Base-by-base conservation (phyloP, 2,329 filamentous ascomycete species). In the Fonsecaea pedrosoi region DNA sequence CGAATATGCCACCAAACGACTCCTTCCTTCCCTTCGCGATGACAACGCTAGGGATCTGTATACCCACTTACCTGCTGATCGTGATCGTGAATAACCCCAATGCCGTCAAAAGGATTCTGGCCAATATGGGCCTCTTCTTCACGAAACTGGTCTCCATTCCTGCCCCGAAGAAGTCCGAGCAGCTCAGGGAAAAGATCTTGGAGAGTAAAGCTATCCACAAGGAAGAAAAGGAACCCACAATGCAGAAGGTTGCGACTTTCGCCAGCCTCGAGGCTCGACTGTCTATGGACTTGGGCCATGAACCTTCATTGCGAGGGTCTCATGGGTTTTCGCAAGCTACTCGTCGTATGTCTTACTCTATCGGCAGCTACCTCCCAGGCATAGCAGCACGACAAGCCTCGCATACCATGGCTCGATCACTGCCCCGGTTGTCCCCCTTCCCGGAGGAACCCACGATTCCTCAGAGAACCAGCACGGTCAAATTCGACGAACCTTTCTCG, bases 51-150 rank as follows among this genome's bases (percentile, higher is more conserved):
- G 76, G 77, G 7, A 79, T 82, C 15, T 82, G 81, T 65, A 66
- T 82, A 1, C 81, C 81, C 1, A 82, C 82, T 67, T 82, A 82
- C 72, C 73, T 80, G 3, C 77, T 83, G 15, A 79, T 83, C 62
- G 79, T 79, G 55, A 79, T 79, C 42, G 74, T 82, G 3, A 81
- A 81, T 60, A 69, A 69, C 30, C 66, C 64, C 13, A 65, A 71
- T 9, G 50, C 54, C 21, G n/a, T 64, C 30, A 62, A 40, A 53
- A 40, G 6, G n/a, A 21, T 61, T 25, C 4, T 66, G 18, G 54
- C 55, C 9, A 61, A 60, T 8, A 21, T 60, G 25, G 63, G 66
- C 9, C 60, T 70, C 6, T 60, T 64, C 32, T 64, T 70, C 45
- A 64, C 60, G 35, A 56, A 38, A 15, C 12, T 70, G 35, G 45